These are phyloP conservation scores for Solanum corneliomulleri DNA, from an alignment of 257 asterid genomes.

Conservation along the genomic window DNA sequence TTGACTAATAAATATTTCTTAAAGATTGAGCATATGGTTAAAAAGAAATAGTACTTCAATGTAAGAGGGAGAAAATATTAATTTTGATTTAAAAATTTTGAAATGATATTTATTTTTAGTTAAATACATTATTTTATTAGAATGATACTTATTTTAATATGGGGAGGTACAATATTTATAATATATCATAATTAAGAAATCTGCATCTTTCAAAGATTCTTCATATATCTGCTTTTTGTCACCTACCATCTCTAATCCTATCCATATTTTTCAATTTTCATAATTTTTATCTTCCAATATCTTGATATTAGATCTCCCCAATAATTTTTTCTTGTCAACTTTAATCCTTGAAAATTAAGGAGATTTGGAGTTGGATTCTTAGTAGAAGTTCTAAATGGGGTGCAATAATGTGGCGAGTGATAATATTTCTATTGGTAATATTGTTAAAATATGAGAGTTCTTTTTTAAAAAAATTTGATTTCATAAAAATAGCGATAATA, in stretches of 20 bases:
- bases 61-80: not conserved
- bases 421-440: no score
- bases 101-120: not conserved
- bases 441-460: not conserved
- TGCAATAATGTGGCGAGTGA: not conserved
- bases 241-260: not conserved
- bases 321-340: not conserved
- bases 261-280: not conserved
- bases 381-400: not conserved
- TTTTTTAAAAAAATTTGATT: no score
- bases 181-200: not conserved
- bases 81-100: not conserved
- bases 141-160: not conserved
- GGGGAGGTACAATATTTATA: not conserved
- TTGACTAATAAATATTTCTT: not conserved
- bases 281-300: not conserved
- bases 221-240: constrained; percentile 1
- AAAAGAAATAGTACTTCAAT: not conserved
- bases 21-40: not conserved
- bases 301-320: not conserved
- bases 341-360: not conserved
- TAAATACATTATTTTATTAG: not conserved
- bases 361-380: not conserved
- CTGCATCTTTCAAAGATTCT: constrained; percentile 3
- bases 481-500: not conserved